A percentile compares a stretch with the other conserved stretches of the same genome.
phyloP scores from a whole-genome alignment of 345 rosid species.

The Citrus trifoliata region DNA sequence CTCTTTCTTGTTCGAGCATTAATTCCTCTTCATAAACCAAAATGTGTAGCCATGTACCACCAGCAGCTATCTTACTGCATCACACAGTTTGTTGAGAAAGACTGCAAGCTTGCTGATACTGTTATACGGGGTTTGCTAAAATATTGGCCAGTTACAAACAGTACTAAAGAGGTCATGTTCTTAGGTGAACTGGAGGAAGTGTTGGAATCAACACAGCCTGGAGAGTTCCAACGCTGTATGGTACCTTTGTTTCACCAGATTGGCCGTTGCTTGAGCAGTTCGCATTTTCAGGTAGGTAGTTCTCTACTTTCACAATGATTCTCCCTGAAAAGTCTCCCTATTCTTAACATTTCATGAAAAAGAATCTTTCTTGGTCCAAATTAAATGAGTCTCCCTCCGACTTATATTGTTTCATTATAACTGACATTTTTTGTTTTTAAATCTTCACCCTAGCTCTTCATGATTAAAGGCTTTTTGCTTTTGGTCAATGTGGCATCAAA shows the following conservation, averaged over 20 bases:
- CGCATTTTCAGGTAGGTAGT: conserved; percentile 75
- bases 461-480: neutral
- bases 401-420: conserved; percentile 2
- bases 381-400: neutral
- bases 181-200: conserved; percentile 86
- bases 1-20: conserved; percentile 82
- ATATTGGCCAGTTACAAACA: conserved; percentile 87
- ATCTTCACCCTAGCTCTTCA: no score
- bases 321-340: conserved; percentile 3
- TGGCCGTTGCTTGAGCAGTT: conserved; percentile 72
- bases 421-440: neutral
- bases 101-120: conserved; percentile 81
- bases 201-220: conserved; percentile 80
- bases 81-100: conserved; percentile 84
- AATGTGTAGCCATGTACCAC: conserved; percentile 67
- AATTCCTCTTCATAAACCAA: conserved; percentile 85
- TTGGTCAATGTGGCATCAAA: neutral
- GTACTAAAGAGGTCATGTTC: conserved; percentile 89
- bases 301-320: neutral
- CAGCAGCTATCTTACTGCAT: conserved; percentile 86
- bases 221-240: conserved; percentile 90
- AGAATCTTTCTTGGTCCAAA: neutral
- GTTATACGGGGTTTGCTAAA: conserved; percentile 72
- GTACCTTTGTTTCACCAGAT: conserved; percentile 69
- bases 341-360: neutral